Conservation (phyloP, 768 basidiomycete species). For the Leccinum aurantiacum region DNA sequence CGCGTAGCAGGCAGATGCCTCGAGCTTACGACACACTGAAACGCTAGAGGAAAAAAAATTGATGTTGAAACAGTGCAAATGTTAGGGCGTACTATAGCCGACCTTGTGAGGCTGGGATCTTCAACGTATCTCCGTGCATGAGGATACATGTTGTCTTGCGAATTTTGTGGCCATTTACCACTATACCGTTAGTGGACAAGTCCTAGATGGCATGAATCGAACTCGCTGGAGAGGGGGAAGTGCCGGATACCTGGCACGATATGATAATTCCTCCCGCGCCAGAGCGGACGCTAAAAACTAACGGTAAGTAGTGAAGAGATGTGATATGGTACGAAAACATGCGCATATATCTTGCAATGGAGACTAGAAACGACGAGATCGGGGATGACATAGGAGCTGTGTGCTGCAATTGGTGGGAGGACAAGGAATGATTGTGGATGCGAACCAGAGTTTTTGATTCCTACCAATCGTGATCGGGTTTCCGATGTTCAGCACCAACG, state of each 20-base stretch:
- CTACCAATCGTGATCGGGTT: constrained; percentile 70
- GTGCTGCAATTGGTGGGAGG: constrained; percentile 3
- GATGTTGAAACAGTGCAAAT: not conserved
- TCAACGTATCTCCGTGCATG: constrained; percentile 72
- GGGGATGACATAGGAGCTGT: constrained; percentile 59
- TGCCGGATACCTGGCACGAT: constrained; percentile 64
- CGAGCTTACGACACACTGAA: constrained; percentile 62
- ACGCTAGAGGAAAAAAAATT: constrained; percentile 41
- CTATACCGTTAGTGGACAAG: constrained; percentile 71
- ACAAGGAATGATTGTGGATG: not conserved
- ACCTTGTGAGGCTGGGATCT: constrained; percentile 70
- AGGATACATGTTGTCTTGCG: constrained; percentile 67
- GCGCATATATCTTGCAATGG: constrained; percentile 84
- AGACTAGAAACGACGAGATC: constrained; percentile 65
- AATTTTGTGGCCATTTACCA: constrained; percentile 68
- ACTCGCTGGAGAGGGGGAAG: constrained; percentile 1
- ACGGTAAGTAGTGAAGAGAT: not conserved
- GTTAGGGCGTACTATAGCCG: not conserved
- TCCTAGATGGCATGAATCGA: constrained; percentile 47
- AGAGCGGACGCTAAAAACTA: constrained; percentile 55
- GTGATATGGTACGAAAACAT: constrained; percentile 22
- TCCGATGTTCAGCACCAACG: constrained; percentile 56
- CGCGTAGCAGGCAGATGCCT: constrained; percentile 49
- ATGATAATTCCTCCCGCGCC: constrained; percentile 72
- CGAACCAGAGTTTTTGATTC: constrained; percentile 65